Evolutionary conservation across 371 early-diverging fungal species (phyloP).

Genomic region (Amoeboaphelidium occidentale): DNA sequence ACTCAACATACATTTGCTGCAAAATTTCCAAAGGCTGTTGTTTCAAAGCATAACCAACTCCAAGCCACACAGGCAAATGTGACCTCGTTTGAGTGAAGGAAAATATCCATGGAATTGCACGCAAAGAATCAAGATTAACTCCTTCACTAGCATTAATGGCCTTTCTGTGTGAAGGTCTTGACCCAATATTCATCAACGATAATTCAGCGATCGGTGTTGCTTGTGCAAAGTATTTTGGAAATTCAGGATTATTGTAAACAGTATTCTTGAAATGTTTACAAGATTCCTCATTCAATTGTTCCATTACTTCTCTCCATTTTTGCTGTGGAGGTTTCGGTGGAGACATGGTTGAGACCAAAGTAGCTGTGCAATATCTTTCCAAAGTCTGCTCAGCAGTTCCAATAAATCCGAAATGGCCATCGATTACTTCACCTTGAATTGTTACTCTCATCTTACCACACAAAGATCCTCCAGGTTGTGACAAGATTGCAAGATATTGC

Average conservation of each 20-base stretch:
- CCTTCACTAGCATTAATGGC: not conserved
- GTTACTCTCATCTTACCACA: constrained; percentile 7
- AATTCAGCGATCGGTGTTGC: constrained; percentile 9
- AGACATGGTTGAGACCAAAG: constrained; percentile 5
- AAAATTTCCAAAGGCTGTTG: constrained; percentile 3
- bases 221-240: constrained; percentile 6
- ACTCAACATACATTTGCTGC: constrained; percentile 7
- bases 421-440: constrained; percentile 12
- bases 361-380: constrained; percentile 10
- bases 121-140: not conserved
- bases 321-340: constrained; percentile 1
- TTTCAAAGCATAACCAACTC: constrained; percentile 7
- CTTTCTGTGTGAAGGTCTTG: constrained; percentile 6
- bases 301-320: constrained; percentile 6
- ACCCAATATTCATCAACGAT: constrained; percentile 8
- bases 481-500: constrained; percentile 11
- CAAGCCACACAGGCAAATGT: constrained; percentile 12
- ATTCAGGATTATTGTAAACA: constrained; percentile 6
- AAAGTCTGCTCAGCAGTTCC: constrained; percentile 10
- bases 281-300: constrained; percentile 6
- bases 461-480: constrained; percentile 9
- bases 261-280: constrained; percentile 7
- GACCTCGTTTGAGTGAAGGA: constrained; percentile 8
- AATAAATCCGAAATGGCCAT: constrained; percentile 7
- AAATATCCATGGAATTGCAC: constrained; percentile 12